phyloP scores from a whole-genome alignment of 2,329 filamentous ascomycete genomes.

The Fusarium bactridioides region DNA sequence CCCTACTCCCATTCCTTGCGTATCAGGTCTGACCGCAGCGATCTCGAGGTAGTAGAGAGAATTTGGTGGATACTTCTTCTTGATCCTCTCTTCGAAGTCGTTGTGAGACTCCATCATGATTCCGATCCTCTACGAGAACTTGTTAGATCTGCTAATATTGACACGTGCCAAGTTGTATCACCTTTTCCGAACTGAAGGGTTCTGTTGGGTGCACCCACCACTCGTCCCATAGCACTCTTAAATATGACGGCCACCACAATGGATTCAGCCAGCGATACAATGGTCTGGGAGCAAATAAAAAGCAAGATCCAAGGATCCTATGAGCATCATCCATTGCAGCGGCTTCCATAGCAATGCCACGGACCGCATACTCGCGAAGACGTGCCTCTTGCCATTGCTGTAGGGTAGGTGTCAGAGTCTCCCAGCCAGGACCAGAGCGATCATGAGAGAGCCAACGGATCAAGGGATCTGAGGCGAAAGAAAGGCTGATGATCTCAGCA shows the following conservation, averaged over 20 bases:
- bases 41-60: neutral
- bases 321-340: neutral
- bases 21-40: neutral
- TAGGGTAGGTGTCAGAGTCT: neutral
- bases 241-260: neutral
- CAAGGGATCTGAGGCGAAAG: neutral
- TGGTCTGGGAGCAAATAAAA: neutral
- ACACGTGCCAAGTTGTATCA: neutral
- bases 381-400: neutral
- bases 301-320: neutral
- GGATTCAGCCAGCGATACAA: neutral
- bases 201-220: neutral
- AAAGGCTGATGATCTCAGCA: neutral
- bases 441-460: neutral
- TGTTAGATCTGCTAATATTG: fast-evolving
- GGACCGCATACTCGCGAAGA: neutral
- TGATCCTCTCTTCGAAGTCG: neutral
- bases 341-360: neutral
- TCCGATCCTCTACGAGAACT: neutral
- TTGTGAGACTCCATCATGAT: neutral
- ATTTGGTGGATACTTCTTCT: neutral
- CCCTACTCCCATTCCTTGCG: neutral
- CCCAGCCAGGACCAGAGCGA: neutral
- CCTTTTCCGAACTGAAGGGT: neutral
- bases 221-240: neutral